Conservation (phyloP, 176 grass and related monocot genomes). For the Oryza punctata region DNA sequence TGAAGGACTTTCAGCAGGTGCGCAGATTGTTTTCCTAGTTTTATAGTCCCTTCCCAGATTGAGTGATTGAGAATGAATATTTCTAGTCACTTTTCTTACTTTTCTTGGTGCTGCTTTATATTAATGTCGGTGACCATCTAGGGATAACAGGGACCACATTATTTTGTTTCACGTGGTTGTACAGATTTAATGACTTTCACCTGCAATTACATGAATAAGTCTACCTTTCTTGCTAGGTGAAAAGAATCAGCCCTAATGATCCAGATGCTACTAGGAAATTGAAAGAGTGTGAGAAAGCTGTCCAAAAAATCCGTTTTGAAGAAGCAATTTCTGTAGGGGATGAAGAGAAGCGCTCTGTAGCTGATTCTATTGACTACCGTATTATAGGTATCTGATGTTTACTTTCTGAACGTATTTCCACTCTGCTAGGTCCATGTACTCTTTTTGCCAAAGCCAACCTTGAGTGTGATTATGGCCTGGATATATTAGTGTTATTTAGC, state of each 20-base stretch:
- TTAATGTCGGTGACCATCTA: not conserved
- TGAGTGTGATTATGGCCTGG: not conserved
- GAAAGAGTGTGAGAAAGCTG: constrained; percentile 94
- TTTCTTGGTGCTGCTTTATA: not conserved
- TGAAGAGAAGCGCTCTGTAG: constrained; percentile 45
- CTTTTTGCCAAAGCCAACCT: not conserved
- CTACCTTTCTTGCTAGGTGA: constrained; percentile 54
- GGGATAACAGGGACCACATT: not conserved
- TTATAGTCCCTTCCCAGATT: not conserved
- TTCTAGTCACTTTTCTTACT: not conserved
- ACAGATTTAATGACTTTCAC: not conserved
- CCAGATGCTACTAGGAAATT: constrained; percentile 87
- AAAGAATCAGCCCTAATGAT: constrained; percentile 85
- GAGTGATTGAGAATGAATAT: not conserved
- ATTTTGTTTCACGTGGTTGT: not conserved
- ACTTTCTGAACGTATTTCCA: constrained; percentile 7
- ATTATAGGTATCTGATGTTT: constrained; percentile 53
- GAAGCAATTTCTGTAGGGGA: constrained; percentile 79
- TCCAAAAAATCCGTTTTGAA: constrained; percentile 87
- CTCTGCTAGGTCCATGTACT: not conserved
- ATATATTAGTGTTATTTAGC: not conserved
- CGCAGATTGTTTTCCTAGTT: not conserved
- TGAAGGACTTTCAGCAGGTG: constrained; percentile 97
- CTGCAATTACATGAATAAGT: not conserved
- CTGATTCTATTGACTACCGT: constrained; percentile 77